phyloP scores from a whole-genome alignment of 805 yeast genomes.

The Barnettozyma wickerhamii region DNA sequence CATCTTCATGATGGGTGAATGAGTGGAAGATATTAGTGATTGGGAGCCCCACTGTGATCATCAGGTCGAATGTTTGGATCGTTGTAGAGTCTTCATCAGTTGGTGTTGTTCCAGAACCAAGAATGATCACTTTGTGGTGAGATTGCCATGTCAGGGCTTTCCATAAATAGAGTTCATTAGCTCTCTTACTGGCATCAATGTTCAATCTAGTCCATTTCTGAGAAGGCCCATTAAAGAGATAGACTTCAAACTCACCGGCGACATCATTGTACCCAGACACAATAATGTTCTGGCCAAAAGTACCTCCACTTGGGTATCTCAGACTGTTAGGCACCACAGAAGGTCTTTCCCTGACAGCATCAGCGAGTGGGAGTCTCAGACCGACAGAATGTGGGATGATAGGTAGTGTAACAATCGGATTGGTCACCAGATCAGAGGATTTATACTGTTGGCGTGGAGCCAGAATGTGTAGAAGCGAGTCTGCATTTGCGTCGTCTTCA shows the following conservation, averaged over 20 bases:
- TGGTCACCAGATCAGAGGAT: constrained; percentile 5
- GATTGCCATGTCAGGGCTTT: constrained; percentile 72
- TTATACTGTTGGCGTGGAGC: constrained; percentile 10
- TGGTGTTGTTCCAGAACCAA: constrained; percentile 40
- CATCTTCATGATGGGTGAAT: constrained; percentile 7
- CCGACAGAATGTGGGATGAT: constrained; percentile 29
- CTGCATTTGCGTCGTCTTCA: constrained; percentile 6
- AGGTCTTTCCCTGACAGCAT: constrained; percentile 13
- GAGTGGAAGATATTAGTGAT: constrained; percentile 41
- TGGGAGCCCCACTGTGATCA: constrained; percentile 51
- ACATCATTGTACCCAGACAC: constrained; percentile 54
- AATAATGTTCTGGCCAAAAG: constrained; percentile 63
- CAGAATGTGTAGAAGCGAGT: constrained; percentile 19
- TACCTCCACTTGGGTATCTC: constrained; percentile 53
- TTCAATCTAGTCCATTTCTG: constrained; percentile 63
- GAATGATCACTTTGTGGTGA: constrained; percentile 62
- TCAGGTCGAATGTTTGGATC: constrained; percentile 39
- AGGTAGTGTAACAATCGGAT: constrained; percentile 33
- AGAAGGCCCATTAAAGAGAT: constrained; percentile 49
- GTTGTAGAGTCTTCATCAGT: constrained; percentile 26
- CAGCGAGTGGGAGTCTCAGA: constrained; percentile 25
- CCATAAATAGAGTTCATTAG: constrained; percentile 52
- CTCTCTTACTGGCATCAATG: constrained; percentile 40
- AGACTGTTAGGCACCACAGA: constrained; percentile 43
- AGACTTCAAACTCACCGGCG: constrained; percentile 38